A percentile compares a stretch with the other conserved stretches of the same genome.
phyloP scores from a whole-genome alignment of 345 rosid genomes.

The Excoecaria cochinchinensis region DNA sequence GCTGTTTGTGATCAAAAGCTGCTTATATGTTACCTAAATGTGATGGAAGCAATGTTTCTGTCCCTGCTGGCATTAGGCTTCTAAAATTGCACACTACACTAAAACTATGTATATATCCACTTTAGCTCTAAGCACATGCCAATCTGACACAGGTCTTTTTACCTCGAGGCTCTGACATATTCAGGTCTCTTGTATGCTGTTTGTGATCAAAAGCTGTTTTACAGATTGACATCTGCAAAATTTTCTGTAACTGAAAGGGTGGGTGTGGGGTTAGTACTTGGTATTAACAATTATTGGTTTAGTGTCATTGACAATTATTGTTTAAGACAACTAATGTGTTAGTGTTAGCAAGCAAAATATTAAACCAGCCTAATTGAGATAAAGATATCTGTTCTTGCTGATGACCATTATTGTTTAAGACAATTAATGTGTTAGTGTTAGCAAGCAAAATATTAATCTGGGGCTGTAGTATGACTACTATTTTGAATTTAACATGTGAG shows the following conservation, averaged over 20 bases:
- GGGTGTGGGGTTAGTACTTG: neutral
- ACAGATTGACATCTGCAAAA: neutral
- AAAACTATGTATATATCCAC: neutral
- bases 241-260: neutral
- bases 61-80: neutral
- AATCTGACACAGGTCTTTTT: neutral
- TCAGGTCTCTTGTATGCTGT: neutral
- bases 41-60: neutral
- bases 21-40: neutral
- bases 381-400: neutral
- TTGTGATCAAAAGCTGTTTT: neutral
- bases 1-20: too few relatives aligned
- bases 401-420: too few relatives aligned
- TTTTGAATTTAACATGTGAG: neutral
- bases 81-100: neutral
- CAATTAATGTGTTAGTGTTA: neutral
- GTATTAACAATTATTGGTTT: neutral
- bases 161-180: neutral
- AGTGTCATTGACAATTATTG: neutral
- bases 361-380: neutral
- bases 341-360: neutral
- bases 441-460: neutral
- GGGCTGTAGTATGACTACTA: neutral
- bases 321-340: neutral
- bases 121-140: conserved; percentile 6